Evolutionary conservation across 1,284 basidiomycete species (phyloP), one percentile per base, ranked within the genome.

Genomic region (Cerioporus squamosus): DNA sequence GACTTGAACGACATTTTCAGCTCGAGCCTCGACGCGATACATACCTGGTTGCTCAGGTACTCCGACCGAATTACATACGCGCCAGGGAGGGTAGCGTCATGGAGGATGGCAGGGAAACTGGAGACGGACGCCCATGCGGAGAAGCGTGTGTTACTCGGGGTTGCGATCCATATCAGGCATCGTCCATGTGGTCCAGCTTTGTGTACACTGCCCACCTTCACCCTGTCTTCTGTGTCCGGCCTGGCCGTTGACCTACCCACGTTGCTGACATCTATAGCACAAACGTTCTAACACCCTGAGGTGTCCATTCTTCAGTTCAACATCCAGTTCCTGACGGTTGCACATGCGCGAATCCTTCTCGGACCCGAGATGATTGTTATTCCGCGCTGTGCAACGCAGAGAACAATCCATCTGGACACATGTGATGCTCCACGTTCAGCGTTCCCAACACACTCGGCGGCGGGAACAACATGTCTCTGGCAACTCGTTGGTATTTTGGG

Each of bases 1-100:
- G 62, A 55, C 59, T 51, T n/a, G 55, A 42, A 61, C 49, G 55
- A 57, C 26, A 52, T 40, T 47, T 29, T 31, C 29, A 18, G 18
- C 20, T 24, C 42, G n/a, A 17, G 17, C 33, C 10, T 15, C 45
- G 39, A 10, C 22, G 39, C 24, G 24, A 8, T n/a, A 23, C 36
- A 36, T 29, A 40, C 26, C n/a, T 5, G n/a, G 4, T 36, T 10
- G 33, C 33, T 36, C 33, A 36, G 33, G 10, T 36, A 36, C 33
- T 7, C 10, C 3, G 29, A 29, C 29, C 29, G 29, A 10, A 5
- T 5, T 29, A n/a, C n/a, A n/a, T n/a, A n/a, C 39, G 20, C 40
- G 5, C n/a, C n/a, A 42, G 40, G n/a, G 31, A 22, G 18, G 8
- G 31, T 22, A 7, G 47, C 26, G 18, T 17, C 10, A 20, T 23